Conservation (phyloP, 2,329 filamentous ascomycete species). For the Akanthomyces muscarius region DNA sequence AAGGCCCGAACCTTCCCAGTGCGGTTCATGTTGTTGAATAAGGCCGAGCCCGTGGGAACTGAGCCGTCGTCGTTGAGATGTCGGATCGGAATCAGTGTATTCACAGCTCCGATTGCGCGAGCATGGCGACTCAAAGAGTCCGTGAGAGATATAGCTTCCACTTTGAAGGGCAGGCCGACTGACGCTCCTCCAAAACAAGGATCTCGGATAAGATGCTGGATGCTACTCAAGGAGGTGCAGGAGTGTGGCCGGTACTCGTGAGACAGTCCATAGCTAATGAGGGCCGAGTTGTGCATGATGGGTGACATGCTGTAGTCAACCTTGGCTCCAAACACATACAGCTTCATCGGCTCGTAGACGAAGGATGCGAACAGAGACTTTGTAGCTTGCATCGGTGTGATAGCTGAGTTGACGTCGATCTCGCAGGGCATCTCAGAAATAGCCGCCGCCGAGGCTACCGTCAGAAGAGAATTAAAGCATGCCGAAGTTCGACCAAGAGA, state of each 20-base stretch:
- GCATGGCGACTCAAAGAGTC: slow-evolving; percentile 69
- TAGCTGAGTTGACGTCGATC: slow-evolving; percentile 23
- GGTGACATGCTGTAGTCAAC: slow-evolving; percentile 71
- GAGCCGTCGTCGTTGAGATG: slow-evolving; percentile 53
- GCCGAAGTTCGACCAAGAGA: slow-evolving; percentile 59
- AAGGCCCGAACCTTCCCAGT: slow-evolving; percentile 64
- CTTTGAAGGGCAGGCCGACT: slow-evolving; percentile 70
- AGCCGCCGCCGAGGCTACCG: slow-evolving; percentile 45
- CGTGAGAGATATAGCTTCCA: slow-evolving; percentile 64
- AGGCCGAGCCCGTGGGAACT: slow-evolving; percentile 51
- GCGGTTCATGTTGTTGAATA: slow-evolving; percentile 51
- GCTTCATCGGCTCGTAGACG: slow-evolving; percentile 63
- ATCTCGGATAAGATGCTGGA: slow-evolving; percentile 62
- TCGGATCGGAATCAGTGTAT: slow-evolving; percentile 70
- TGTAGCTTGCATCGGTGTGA: slow-evolving; percentile 62
- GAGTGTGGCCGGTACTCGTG: slow-evolving; percentile 65
- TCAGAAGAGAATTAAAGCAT: slow-evolving; percentile 53
- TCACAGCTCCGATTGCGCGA: slow-evolving; percentile 70
- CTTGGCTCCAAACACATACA: slow-evolving; percentile 71
- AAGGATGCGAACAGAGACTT: slow-evolving; percentile 63
- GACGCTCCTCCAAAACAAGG: slow-evolving; percentile 68
- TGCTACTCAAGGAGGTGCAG: slow-evolving; percentile 55
- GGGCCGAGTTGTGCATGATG: slow-evolving; percentile 71
- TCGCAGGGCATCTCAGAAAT: slow-evolving; percentile 23
- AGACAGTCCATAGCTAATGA: slow-evolving; percentile 62